Percentiles rank a stretch among this genome's conserved stretches.
Evolutionary conservation across 129 eudicot species (phyloP).

Genomic region (Flaveria ramosissima): DNA sequence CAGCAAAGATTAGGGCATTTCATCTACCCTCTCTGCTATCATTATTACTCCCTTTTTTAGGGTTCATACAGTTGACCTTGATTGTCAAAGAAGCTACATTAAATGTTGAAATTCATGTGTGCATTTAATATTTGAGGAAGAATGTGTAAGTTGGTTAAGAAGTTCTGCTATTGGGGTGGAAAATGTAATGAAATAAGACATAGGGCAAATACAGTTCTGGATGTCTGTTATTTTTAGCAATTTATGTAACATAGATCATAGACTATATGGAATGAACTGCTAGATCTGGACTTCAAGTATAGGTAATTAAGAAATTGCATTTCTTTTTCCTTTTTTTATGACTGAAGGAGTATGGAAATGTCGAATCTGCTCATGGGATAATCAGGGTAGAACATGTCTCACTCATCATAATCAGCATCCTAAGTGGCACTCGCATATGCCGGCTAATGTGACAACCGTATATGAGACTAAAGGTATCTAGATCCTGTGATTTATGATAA

Average conservation of each 20-base stretch:
- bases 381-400: conserved; percentile 47
- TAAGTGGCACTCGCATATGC: conserved; percentile 41
- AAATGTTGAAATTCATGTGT: not conserved
- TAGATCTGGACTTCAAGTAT: conserved; percentile 20
- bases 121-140: conserved; percentile 4
- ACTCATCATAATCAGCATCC: conserved; percentile 44
- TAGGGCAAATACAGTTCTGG: not conserved
- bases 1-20: conserved; percentile 12
- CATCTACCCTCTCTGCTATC: conserved; percentile 11
- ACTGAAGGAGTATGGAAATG: conserved; percentile 89
- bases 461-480: conserved; percentile 65
- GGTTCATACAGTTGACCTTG: not conserved
- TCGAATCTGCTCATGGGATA: conserved; percentile 78
- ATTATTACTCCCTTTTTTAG: not conserved
- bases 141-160: not conserved
- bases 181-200: not conserved
- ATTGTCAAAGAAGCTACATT: conserved; percentile 12
- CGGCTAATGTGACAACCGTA: conserved; percentile 45
- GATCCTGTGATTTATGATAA: conserved; percentile 20
- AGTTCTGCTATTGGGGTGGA: not conserved
- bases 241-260: conserved; percentile 7
- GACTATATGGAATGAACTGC: conserved; percentile 7
- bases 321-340: conserved; percentile 32
- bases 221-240: not conserved
- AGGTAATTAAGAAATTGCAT: conserved; percentile 31